Conservation (phyloP, 371 early-diverging fungal genomes). For the Mucor ambiguus region DNA sequence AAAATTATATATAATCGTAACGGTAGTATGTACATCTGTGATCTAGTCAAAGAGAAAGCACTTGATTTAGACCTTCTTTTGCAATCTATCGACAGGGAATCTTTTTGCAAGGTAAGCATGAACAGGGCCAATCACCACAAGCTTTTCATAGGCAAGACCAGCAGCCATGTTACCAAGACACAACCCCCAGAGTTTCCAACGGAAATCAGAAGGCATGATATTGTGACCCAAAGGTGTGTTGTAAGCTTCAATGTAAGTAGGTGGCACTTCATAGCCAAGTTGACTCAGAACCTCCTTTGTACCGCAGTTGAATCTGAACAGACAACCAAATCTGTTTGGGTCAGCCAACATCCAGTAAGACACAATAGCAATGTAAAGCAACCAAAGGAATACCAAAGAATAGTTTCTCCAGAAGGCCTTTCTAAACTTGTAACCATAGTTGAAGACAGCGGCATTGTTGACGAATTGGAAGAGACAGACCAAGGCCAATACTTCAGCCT, state of each 20-base stretch:
- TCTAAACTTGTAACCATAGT: constrained; percentile 68
- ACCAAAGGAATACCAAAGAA: constrained; percentile 56
- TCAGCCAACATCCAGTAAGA: constrained; percentile 62
- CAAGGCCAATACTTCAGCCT: constrained; percentile 56
- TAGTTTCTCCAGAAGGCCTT: constrained; percentile 61
- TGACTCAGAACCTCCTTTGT: constrained; percentile 42
- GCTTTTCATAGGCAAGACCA: constrained; percentile 30
- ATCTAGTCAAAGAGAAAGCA: background rate
- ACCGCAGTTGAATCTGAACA: constrained; percentile 76
- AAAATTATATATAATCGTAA: background rate
- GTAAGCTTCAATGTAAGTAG: constrained; percentile 52
- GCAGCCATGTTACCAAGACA: constrained; percentile 35
- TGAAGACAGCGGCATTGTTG: constrained; percentile 64
- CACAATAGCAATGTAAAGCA: constrained; percentile 51
- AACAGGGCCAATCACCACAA: constrained; percentile 41
- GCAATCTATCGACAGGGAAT: constrained; percentile 36
- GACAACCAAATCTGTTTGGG: constrained; percentile 68
- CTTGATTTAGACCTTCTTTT: constrained; percentile 28
- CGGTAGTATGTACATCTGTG: constrained; percentile 1
- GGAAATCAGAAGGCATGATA: constrained; percentile 60
- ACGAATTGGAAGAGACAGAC: constrained; percentile 64
- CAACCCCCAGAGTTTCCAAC: constrained; percentile 58
- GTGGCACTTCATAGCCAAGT: constrained; percentile 47
- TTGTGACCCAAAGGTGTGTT: constrained; percentile 67
- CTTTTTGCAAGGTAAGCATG: constrained; percentile 36